Conservation (phyloP, 441 rosid species). For the Syzygium malaccense region DNA sequence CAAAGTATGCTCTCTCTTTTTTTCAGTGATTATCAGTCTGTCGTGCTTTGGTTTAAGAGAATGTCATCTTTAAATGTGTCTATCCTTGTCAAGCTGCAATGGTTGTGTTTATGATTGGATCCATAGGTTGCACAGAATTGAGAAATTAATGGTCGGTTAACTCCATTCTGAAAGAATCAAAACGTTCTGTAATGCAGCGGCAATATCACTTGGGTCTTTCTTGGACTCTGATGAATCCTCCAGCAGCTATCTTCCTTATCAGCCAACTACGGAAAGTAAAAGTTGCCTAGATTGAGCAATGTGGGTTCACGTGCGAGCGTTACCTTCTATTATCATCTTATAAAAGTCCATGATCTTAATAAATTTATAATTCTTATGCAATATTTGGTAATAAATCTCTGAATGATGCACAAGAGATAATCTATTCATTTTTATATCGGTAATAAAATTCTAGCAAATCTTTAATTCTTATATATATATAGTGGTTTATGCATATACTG, state of each 20-base stretch:
- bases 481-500: background rate
- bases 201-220: background rate
- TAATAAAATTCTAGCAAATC: background rate
- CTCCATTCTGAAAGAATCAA: background rate
- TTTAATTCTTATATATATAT: too few species aligned
- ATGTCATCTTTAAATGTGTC: background rate
- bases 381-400: background rate
- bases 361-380: background rate
- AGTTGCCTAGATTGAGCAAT: background rate
- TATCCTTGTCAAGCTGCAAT: background rate
- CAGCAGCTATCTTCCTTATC: background rate
- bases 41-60: background rate
- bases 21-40: background rate
- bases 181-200: background rate
- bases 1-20: background rate
- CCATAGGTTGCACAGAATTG: background rate
- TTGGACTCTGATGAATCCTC: background rate
- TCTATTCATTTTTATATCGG: background rate
- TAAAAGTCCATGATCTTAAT: background rate
- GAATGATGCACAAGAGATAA: background rate
- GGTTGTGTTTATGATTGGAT: slow-evolving; percentile 3
- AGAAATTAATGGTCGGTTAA: background rate
- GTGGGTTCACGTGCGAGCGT: background rate
- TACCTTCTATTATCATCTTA: background rate
- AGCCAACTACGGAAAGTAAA: background rate